Evolutionary conservation across 352 stramenopile species (phyloP), one percentile per base, ranked within the genome.

Genomic region (Globisporangium nunn): DNA sequence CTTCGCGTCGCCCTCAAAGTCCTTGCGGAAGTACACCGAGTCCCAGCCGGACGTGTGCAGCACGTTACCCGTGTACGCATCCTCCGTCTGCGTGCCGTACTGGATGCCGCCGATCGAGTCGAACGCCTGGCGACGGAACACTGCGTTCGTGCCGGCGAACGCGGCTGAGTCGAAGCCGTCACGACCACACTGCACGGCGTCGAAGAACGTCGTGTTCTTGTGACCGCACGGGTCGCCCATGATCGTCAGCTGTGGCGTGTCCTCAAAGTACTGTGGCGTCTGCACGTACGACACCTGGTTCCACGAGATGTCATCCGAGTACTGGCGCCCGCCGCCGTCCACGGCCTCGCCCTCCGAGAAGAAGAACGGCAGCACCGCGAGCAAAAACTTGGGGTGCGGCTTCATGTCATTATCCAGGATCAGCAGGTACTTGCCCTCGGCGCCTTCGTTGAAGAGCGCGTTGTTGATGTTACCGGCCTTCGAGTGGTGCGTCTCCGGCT

Each of bases 401-500:
- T 95, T 92, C 85, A 96, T 96, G 74, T 96, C 85, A 68, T 93
- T 95, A 90, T 96, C 87, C 41, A 96, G 61, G 80, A 96, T 95
- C 48, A 96, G 61, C 54, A 95, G 59, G 75, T 95, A 95, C 64
- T 93, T 90, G 68, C 85, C 87, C 47, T 88, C 78, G 0, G 85
- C 83, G 50, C 87, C 87, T 76, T 96, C 87, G 68, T 96, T 95
- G 61, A 93, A 94, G 43, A 96, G 57, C 8, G 62, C 68, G 59
- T 96, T 96, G 78, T 96, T 96, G 62, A 96, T 93, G 80, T 96
- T 96, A 73, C 87, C 87, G 51, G 87, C 87, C 72, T 96, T 96
- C 31, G 85, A 93, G 77, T 96, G 84, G 60, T 96, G 87, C 56
- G 74, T 79, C 59, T 91, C 81, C 1, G 85, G 85, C 58, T 95